Conservation (phyloP, 1,284 basidiomycete genomes). For the Ustilago loliicola region DNA sequence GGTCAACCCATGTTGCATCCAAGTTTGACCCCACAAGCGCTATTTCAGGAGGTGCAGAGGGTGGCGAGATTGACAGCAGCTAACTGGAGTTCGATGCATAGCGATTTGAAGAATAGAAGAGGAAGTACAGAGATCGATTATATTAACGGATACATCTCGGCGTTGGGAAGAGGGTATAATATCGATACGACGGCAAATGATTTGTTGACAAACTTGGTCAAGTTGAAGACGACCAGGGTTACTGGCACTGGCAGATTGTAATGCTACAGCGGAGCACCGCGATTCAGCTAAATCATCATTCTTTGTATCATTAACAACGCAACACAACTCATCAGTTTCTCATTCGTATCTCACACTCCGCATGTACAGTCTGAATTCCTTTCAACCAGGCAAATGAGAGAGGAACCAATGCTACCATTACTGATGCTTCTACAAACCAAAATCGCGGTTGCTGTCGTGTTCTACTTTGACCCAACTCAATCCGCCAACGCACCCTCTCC, state of each 20-base stretch:
- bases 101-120: constrained; percentile 53
- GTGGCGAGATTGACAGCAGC: constrained; percentile 53
- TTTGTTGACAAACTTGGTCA: constrained; percentile 77
- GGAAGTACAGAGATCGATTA: constrained; percentile 74
- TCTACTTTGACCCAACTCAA: neutral
- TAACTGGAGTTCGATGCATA: constrained; percentile 66
- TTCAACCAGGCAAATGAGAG: neutral
- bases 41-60: constrained; percentile 58
- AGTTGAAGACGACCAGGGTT: constrained; percentile 71
- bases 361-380: neutral
- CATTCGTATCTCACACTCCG: neutral
- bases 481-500: constrained; percentile 30
- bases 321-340: neutral
- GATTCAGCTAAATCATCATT: neutral
- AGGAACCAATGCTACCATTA: neutral
- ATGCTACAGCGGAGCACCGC: neutral
- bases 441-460: neutral
- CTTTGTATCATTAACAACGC: constrained; percentile 5
- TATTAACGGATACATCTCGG: constrained; percentile 86
- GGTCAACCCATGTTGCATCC: constrained; percentile 59
- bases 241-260: constrained; percentile 35
- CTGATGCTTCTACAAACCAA: neutral
- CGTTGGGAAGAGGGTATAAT: constrained; percentile 77
- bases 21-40: constrained; percentile 48
- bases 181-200: constrained; percentile 78